Evolutionary conservation across 257 asterid species (phyloP).

Genomic region (Primulina eburnea): DNA sequence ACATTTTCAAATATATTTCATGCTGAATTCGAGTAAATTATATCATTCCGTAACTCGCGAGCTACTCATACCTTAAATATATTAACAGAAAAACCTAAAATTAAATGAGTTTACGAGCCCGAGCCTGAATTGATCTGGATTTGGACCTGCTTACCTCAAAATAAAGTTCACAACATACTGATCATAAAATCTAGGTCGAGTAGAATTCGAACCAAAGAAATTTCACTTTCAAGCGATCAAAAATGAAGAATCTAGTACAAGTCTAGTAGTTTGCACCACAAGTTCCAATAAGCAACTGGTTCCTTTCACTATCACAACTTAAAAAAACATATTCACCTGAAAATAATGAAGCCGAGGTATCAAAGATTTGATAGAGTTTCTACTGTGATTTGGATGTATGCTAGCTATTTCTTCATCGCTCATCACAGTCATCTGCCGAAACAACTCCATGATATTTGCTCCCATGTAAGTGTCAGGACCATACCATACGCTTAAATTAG

Average conservation of each 20-base stretch:
- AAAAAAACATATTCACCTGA: slow-evolving; percentile 48
- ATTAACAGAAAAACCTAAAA: neutral
- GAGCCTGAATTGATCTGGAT: too few relatives aligned
- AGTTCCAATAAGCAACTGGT: neutral
- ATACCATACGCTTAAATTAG: slow-evolving; percentile 69
- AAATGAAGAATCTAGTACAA: neutral
- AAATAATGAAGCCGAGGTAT: slow-evolving; percentile 87
- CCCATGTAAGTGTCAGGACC: slow-evolving; percentile 99
- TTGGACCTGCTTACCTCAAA: too few relatives aligned
- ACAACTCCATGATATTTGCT: slow-evolving; percentile 84
- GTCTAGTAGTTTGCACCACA: neutral
- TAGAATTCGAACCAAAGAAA: too few relatives aligned
- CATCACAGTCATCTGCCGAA: slow-evolving; percentile 78
- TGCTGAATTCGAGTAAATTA: neutral
- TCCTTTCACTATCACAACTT: neutral
- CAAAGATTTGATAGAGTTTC: slow-evolving; percentile 66
- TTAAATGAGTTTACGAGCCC: neutral
- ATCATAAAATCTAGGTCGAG: too few relatives aligned
- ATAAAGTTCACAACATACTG: neutral
- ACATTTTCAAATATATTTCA: neutral
- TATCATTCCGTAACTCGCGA: too few relatives aligned
- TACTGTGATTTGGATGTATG: slow-evolving; percentile 73
- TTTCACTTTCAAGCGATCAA: neutral
- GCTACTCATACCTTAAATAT: neutral
- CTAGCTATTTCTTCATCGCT: slow-evolving; percentile 85